Percentiles rank a stretch among this genome's conserved stretches.
These are phyloP conservation scores for Royoungia palumana DNA, from an alignment of 768 basidiomycete species.

Conservation along the genomic window DNA sequence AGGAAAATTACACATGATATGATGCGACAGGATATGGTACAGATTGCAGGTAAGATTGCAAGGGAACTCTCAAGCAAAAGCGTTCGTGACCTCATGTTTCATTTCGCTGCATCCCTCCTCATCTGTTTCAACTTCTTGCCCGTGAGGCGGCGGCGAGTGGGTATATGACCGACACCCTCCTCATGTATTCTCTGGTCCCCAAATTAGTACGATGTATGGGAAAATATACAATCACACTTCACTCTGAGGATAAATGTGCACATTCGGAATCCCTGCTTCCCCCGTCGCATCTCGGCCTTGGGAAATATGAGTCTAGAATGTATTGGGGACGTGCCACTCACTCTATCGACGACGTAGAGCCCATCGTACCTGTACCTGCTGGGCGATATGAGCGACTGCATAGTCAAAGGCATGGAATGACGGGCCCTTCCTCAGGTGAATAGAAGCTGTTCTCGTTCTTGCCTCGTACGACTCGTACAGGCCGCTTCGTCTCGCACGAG, in stretches of 20 bases:
- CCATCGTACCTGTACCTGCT: slow-evolving; percentile 33
- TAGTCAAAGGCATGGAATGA: neutral
- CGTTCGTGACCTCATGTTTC: no score
- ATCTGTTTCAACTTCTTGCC: slow-evolving; percentile 7
- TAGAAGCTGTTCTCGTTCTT: slow-evolving; percentile 12
- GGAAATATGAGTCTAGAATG: slow-evolving; percentile 3
- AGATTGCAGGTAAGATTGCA: no score
- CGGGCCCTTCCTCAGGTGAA: slow-evolving; percentile 24
- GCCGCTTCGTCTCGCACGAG: slow-evolving; percentile 27
- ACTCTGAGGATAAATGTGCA: slow-evolving; percentile 31
- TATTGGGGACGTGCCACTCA: slow-evolving; percentile 5
- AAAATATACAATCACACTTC: neutral
- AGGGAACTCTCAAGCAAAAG: no score
- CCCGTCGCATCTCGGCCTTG: slow-evolving; percentile 15
- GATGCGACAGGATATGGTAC: no score
- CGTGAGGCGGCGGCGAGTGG: slow-evolving; percentile 24
- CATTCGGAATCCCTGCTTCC: slow-evolving; percentile 25
- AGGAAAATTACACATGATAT: no score
- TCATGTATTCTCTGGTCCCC: slow-evolving; percentile 24
- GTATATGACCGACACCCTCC: slow-evolving; percentile 17
- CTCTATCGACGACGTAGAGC: slow-evolving; percentile 27
- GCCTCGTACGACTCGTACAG: slow-evolving; percentile 40
- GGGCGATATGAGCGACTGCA: neutral
- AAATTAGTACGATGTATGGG: neutral
- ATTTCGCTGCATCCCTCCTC: no score